Conservation (phyloP, 1,284 basidiomycete genomes). For the Albatrellus sp. region DNA sequence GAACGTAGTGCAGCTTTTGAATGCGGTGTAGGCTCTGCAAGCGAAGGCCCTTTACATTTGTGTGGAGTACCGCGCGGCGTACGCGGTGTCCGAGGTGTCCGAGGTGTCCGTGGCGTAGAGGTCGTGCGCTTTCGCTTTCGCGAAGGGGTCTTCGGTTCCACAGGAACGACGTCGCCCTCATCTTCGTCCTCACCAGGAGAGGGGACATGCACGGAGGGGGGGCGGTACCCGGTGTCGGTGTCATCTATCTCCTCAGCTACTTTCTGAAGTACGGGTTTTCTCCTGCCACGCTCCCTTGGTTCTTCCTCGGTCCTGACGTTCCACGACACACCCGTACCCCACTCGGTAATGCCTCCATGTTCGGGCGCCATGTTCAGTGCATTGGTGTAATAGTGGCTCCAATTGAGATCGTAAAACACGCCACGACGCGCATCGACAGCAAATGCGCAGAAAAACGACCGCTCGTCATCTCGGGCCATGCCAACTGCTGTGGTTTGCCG, state of each 20-base stretch:
- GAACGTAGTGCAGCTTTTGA: constrained; percentile 46
- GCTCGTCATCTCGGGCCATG: constrained; percentile 14
- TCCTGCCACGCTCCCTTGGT: constrained; percentile 2
- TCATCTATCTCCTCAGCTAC: constrained; percentile 8
- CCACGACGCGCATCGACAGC: constrained; percentile 48
- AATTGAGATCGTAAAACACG: constrained; percentile 49
- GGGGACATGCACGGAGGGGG: background rate
- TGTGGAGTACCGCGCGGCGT: constrained; percentile 16
- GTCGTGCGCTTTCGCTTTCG: constrained; percentile 17
- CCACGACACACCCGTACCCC: constrained; percentile 9
- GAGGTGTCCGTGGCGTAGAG: constrained; percentile 12
- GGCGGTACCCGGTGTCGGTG: constrained; percentile 12
- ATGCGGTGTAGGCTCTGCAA: constrained; percentile 53
- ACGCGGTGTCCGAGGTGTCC: constrained; percentile 14
- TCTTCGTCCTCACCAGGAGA: constrained; percentile 10
- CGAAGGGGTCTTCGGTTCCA: constrained; percentile 12
- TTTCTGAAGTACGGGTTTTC: background rate
- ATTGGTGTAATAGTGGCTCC: constrained; percentile 32
- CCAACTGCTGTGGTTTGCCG: constrained; percentile 1
- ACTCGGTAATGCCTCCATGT: constrained; percentile 4
- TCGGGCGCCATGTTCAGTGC: constrained; percentile 24
- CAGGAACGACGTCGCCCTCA: constrained; percentile 2
- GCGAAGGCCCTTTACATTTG: constrained; percentile 14
- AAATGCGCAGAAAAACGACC: constrained; percentile 36
- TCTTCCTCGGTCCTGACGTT: constrained; percentile 4